Evolutionary conservation across 305 asterid species (phyloP).

Genomic region (Fraxinus albicans): DNA sequence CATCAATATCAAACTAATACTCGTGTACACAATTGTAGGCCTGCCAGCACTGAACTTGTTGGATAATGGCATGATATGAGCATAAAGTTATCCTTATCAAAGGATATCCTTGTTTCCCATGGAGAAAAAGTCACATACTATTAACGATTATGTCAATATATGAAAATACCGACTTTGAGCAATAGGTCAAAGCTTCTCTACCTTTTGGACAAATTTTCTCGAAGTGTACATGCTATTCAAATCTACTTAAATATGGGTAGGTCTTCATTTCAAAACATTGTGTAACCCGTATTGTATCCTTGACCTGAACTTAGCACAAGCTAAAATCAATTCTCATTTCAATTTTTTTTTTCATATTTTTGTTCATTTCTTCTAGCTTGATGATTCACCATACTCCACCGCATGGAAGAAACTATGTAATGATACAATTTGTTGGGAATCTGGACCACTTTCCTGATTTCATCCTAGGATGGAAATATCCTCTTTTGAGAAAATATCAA

Average conservation of each 20-base stretch:
- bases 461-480: background rate
- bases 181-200: background rate
- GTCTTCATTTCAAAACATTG: background rate
- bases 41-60: background rate
- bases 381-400: background rate
- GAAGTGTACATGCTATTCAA: background rate
- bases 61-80: background rate
- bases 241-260: background rate
- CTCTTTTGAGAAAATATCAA: background rate
- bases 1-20: background rate
- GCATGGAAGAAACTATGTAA: background rate
- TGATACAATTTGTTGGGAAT: background rate
- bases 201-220: background rate
- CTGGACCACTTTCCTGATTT: background rate
- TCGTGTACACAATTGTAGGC: background rate
- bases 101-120: background rate
- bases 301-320: background rate
- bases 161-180: background rate
- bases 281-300: background rate
- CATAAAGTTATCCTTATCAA: background rate
- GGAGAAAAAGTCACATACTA: background rate
- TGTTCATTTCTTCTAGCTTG: background rate
- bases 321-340: background rate
- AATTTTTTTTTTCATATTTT: background rate
- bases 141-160: background rate